These are phyloP conservation scores for Cercospora beticola DNA, from an alignment of 2,329 filamentous ascomycete species.

Conservation along the genomic window DNA sequence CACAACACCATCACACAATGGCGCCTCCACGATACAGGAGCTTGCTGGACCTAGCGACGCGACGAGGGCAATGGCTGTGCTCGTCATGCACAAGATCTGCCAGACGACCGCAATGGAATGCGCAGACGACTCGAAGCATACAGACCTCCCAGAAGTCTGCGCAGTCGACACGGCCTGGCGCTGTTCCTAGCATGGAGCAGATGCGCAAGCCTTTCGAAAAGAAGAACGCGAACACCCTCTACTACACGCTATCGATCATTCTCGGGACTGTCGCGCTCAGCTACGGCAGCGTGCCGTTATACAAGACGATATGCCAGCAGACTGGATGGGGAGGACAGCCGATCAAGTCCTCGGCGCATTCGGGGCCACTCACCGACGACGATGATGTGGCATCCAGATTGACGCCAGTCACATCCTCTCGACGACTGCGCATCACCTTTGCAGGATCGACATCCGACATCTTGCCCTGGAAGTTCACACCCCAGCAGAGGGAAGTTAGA, in stretches of 20 bases:
- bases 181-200: constrained; percentile 61
- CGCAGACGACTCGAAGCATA: constrained; percentile 34
- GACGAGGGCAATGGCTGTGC: constrained; percentile 28
- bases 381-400: constrained; percentile 63
- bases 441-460: constrained; percentile 93
- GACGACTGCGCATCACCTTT: constrained; percentile 92
- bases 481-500: constrained; percentile 93
- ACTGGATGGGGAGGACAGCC: constrained; percentile 93
- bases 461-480: constrained; percentile 94
- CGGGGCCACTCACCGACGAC: constrained; percentile 65
- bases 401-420: constrained; percentile 74
- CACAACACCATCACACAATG: constrained; percentile 23
- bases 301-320: constrained; percentile 87
- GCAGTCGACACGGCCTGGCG: constrained; percentile 21
- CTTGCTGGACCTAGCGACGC: constrained; percentile 32
- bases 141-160: constrained; percentile 29
- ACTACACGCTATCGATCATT: constrained; percentile 73
- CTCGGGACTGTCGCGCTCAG: constrained; percentile 76
- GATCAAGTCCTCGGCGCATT: constrained; percentile 77
- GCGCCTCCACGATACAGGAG: constrained; percentile 33
- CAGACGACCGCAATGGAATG: constrained; percentile 16
- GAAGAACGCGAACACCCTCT: constrained; percentile 69
- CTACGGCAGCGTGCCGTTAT: constrained; percentile 81
- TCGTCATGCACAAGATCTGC: constrained; percentile 20
- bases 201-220: constrained; percentile 63